A percentile compares a stretch with the other conserved stretches of the same genome.
These are phyloP conservation scores for Pyrus hybrid DNA, from an alignment of 331 rosid genomes.

Conservation along the genomic window DNA sequence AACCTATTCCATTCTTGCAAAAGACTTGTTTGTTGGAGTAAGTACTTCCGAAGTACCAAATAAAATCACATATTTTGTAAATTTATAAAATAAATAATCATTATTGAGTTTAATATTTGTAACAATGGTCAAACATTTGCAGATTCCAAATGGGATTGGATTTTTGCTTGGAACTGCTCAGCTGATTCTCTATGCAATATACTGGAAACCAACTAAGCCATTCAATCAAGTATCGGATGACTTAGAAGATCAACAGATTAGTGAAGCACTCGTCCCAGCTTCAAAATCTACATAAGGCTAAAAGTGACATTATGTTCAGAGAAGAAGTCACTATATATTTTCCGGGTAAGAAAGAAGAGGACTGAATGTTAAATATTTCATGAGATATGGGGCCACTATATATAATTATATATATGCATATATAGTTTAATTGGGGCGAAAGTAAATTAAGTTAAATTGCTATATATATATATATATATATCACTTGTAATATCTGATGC, in stretches of 20 bases:
- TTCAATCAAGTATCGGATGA: conserved; percentile 2
- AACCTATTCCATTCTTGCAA: conserved; percentile 40
- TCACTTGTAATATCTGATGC: too few relatives aligned
- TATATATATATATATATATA: too few relatives aligned
- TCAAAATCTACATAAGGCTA: not conserved
- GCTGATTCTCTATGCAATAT: conserved; percentile 31
- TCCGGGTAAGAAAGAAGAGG: not conserved
- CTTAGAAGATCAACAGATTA: conserved; percentile 17
- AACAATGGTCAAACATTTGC: not conserved
- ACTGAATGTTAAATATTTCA: not conserved
- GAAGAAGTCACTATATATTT: not conserved
- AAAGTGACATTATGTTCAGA: not conserved
- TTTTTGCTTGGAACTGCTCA: conserved; percentile 43
- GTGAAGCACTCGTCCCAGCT: conserved; percentile 11
- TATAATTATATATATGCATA: too few relatives aligned
- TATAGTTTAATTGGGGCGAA: not conserved
- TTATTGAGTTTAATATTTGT: not conserved
- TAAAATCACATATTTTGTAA: not conserved
- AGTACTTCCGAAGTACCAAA: conserved; percentile 9
- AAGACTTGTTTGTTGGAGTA: conserved; percentile 52
- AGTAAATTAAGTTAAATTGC: too few relatives aligned
- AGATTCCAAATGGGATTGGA: conserved; percentile 62
- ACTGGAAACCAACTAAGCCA: conserved; percentile 36
- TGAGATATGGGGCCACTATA: too few relatives aligned
- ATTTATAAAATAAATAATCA: not conserved